Conservation (phyloP, 2,329 filamentous ascomycete species). For the Beauveria brongniartii region DNA sequence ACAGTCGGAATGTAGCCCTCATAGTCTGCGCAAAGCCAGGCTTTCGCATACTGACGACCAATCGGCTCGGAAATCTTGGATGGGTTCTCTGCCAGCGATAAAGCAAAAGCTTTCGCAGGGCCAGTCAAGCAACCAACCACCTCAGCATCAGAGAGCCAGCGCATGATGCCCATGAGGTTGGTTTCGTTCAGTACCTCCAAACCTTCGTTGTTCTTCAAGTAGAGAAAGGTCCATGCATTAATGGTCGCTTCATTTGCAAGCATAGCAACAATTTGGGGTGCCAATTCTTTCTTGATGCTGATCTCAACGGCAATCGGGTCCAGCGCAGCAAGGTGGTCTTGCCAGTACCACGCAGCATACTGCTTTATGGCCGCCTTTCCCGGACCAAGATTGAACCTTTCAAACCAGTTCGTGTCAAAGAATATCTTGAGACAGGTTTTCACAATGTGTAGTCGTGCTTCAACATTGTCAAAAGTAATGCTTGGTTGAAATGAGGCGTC, state of each 20-base stretch:
- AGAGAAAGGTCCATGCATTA: constrained; percentile 32
- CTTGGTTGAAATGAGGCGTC: constrained; percentile 13
- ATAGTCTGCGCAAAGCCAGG: constrained; percentile 29
- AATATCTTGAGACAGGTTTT: constrained; percentile 33
- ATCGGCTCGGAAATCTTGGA: constrained; percentile 29
- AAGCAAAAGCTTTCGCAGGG: constrained; percentile 23
- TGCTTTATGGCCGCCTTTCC: constrained; percentile 26
- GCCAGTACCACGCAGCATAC: constrained; percentile 38
- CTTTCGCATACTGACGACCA: constrained; percentile 29
- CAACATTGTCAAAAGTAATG: constrained; percentile 27
- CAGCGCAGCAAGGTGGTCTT: constrained; percentile 31
- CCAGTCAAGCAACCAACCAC: neutral
- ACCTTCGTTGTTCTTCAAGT: constrained; percentile 33
- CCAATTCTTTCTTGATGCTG: constrained; percentile 26
- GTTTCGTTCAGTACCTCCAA: constrained; percentile 32
- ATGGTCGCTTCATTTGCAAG: constrained; percentile 29
- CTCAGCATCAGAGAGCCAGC: constrained; percentile 20
- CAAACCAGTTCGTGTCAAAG: constrained; percentile 24
- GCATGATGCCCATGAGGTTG: constrained; percentile 28
- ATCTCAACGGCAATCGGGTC: constrained; percentile 20
- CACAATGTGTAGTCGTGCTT: constrained; percentile 29
- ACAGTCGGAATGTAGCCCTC: constrained; percentile 30
- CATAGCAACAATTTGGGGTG: constrained; percentile 27
- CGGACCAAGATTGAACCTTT: constrained; percentile 19
- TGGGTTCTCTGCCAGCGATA: constrained; percentile 17